Evolutionary conservation across 768 basidiomycete species (phyloP).

Genomic region (Suillus bovinus): DNA sequence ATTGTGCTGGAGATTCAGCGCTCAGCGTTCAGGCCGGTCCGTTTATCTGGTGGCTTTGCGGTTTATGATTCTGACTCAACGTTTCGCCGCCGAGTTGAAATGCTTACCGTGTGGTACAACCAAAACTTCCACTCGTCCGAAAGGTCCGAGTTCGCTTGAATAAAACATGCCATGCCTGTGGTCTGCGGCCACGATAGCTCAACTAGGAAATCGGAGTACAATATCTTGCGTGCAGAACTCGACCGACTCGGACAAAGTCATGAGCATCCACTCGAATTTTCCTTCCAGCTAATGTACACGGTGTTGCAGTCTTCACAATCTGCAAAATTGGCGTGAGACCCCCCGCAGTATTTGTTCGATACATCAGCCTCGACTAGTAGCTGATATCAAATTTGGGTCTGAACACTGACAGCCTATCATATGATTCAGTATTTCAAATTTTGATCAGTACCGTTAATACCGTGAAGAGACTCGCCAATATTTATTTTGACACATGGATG

Average conservation of each 20-base stretch:
- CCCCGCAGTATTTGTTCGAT: background rate
- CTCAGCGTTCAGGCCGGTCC: background rate
- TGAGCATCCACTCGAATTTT: background rate
- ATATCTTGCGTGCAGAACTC: background rate
- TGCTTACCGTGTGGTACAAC: too few relatives aligned
- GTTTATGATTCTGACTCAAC: background rate
- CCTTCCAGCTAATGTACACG: background rate
- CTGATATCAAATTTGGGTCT: background rate
- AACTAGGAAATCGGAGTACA: background rate
- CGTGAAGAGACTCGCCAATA: background rate
- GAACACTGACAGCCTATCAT: too few relatives aligned
- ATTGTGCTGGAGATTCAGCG: background rate
- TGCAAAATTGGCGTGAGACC: slow-evolving; percentile 1
- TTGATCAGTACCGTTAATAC: background rate
- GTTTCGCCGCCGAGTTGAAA: background rate
- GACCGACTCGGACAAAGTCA: background rate
- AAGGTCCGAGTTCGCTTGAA: slow-evolving; percentile 1
- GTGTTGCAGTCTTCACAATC: too few relatives aligned
- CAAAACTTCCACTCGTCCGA: too few relatives aligned
- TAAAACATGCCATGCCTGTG: too few relatives aligned
- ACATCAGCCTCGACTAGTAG: too few relatives aligned
- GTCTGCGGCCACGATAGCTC: too few relatives aligned
- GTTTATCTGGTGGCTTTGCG: background rate
- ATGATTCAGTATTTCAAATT: background rate
- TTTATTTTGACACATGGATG: background rate